Evolutionary conservation across 148 eudicot genomes (phyloP), one percentile per base, ranked within the genome.

Genomic region (Diospyros lotus): DNA sequence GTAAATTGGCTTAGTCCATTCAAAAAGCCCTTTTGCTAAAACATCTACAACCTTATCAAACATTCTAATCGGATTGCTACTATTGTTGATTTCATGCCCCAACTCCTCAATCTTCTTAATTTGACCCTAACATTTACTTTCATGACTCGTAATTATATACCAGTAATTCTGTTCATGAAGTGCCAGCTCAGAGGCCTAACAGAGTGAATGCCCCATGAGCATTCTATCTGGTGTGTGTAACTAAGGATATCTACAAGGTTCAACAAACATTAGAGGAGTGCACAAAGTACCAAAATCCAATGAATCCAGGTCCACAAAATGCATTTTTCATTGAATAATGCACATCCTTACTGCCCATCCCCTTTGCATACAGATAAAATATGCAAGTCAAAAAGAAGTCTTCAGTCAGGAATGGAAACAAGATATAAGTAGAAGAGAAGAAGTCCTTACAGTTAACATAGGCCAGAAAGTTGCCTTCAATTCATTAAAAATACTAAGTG

Each of bases 371-470:
- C 41, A 63, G 63, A 68, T 69, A 59, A 40, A 39, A 68, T 15
- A 68, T 59, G n/a, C 52, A 28, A 64, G 10, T 53, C 12, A n/a
- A 2, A 11, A 51, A 43, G 64, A 52, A 64, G 11, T 70, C 48
- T 52, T 39, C 42, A 48, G 53, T 18, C 41, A 69, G 58, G 7
- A 39, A 62, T 17, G 9, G 70, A 43, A 58, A 74, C 8, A 44
- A 65, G 66, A 74, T n/a, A 54, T 1, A 64, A 5, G 38, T 46
- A 62, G 62, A 66, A 39, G 52, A 66, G 63, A 74, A 13, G 28
- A 5, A 53, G 9, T 58, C 73, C 97, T 82, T 87, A 95, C 99
- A n/a, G 97, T 95, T 69, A 95, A 84, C 99, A 95, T 88, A 54
- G 99, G 96, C 84, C 77, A 88, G 76, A 92, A 95, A 54, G 99